A percentile compares a stretch with the other conserved stretches of the same genome.
phyloP scores from a whole-genome alignment of 306 rosid species.

The Abrus pulchellus region DNA sequence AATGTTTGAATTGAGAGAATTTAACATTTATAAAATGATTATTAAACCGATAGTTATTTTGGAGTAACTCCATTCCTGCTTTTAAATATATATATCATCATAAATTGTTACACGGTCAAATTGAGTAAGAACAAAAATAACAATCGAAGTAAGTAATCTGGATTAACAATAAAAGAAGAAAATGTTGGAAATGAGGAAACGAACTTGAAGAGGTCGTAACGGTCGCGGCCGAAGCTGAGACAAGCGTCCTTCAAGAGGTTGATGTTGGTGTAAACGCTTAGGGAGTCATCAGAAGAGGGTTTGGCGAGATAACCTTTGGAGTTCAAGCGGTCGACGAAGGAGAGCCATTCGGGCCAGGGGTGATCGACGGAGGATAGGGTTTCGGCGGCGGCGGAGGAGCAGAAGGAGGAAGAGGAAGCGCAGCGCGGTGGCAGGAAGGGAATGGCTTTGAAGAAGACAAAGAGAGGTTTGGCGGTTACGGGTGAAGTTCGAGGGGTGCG shows the following conservation, averaged over 20 bases:
- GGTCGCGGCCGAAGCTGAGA: conserved; percentile 85
- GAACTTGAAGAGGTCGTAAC: conserved; percentile 83
- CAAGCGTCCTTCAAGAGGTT: conserved; percentile 77
- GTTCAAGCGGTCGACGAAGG: conserved; percentile 79
- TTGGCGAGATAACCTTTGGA: conserved; percentile 72
- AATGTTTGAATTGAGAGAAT: no score
- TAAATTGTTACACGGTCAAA: no score
- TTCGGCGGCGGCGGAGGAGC: conserved; percentile 43
- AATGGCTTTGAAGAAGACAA: conserved; percentile 51
- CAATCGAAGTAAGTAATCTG: conserved; percentile 4
- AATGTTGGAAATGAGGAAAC: neutral
- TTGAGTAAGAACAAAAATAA: no score
- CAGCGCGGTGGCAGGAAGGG: conserved; percentile 44
- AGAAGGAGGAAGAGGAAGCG: conserved; percentile 50
- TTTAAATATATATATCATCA: no score
- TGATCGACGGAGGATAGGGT: conserved; percentile 51
- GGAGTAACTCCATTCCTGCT: no score
- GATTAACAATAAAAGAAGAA: neutral
- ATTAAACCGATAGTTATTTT: no score
- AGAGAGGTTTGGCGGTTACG: conserved; percentile 34
- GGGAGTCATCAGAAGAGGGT: conserved; percentile 6
- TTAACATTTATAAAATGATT: no score
- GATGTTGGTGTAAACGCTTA: conserved; percentile 57
- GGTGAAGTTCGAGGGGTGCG: conserved; percentile 47
- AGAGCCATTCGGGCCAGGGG: conserved; percentile 97